Evolutionary conservation across 225 moss, liverwort and hornwort genomes (phyloP), one percentile per base, ranked within the genome.

Genomic region (Marchantia polymorpha): DNA sequence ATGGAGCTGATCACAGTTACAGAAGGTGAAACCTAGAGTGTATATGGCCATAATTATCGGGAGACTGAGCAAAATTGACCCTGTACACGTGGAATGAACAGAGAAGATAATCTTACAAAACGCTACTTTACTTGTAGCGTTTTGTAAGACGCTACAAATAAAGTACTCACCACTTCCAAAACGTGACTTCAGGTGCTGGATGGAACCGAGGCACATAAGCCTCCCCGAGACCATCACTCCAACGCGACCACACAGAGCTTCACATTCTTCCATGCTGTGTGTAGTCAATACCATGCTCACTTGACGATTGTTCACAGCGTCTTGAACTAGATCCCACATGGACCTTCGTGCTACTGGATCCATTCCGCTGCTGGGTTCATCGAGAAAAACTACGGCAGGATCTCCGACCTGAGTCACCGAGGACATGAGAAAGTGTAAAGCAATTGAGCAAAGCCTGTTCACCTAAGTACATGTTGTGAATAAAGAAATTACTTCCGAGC

Each of bases 221-320:
- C 88, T 89, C 72, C 96, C 96, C 1, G 93, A 88, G 22, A 94
- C 94, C 96, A 97, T 97, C 31, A 97, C 93, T 49, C 94, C 96
- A 53, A 97, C 92, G 27, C 94, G 90, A 69, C 94, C 85, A 72
- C 96, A 96, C 46, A 96, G 89, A 49, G 96, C 96, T 83, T 96
- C 96, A 79, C 94, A 94, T 80, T 96, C 96, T 81, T 97, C 96
- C 96, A 97, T 97, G 90, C 96, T 97, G 85, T 97, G 96, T 0
- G 94, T 97, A 12, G 96, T 97, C 75, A 97, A 87, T 6, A 97
- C 91, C 84, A 97, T 93, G 85, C 94, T 93, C 73, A 94, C 93
- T 72, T 89, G 83, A 26, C 88, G 91, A 75, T 83, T 85, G 56
- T 86, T 79, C 46, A 94, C 92, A 5, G 96, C 93, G 48, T 91